A percentile compares a stretch with the other conserved stretches of the same genome.
Conservation (phyloP, 169 alveolate genomes). For the Condylostoma magnum region DNA sequence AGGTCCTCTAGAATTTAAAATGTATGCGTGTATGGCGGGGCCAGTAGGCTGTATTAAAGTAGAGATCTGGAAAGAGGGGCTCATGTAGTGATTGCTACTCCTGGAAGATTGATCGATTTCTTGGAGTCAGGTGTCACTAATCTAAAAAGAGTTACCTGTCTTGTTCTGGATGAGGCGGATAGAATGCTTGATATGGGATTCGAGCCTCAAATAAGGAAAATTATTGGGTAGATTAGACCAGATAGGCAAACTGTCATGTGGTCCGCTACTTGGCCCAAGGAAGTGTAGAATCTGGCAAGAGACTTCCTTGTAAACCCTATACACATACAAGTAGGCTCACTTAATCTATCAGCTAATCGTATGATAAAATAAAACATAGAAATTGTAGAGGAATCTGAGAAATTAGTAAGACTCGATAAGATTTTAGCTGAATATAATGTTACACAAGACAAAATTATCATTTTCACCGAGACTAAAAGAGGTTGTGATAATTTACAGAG, state of each 20-base stretch:
- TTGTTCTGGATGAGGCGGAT: conserved; percentile 99
- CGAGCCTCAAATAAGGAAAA: conserved; percentile 96
- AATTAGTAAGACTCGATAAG: conserved; percentile 28
- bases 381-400: conserved; percentile 66
- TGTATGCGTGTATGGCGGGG: conserved; percentile 96
- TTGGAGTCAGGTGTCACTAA: conserved; percentile 88
- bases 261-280: conserved; percentile 99
- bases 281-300: conserved; percentile 92
- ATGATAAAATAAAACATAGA: conserved; percentile 88
- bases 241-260: conserved; percentile 96
- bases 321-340: conserved; percentile 94
- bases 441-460: conserved; percentile 68
- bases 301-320: conserved; percentile 94
- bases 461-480: conserved; percentile 88
- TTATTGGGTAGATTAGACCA: conserved; percentile 88
- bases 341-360: conserved; percentile 89
- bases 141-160: conserved; percentile 94
- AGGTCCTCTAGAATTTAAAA: conserved; percentile 82
- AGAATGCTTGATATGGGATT: conserved; percentile 99
- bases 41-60: conserved; percentile 87
- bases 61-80: conserved; percentile 90
- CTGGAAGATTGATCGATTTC: conserved; percentile 96
- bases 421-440: conserved; percentile 78
- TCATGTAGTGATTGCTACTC: conserved; percentile 95
- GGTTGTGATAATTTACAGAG: conserved; percentile 45